phyloP scores from a whole-genome alignment of 2,329 filamentous ascomycete species.

The Aureobasidium subglaciale region DNA sequence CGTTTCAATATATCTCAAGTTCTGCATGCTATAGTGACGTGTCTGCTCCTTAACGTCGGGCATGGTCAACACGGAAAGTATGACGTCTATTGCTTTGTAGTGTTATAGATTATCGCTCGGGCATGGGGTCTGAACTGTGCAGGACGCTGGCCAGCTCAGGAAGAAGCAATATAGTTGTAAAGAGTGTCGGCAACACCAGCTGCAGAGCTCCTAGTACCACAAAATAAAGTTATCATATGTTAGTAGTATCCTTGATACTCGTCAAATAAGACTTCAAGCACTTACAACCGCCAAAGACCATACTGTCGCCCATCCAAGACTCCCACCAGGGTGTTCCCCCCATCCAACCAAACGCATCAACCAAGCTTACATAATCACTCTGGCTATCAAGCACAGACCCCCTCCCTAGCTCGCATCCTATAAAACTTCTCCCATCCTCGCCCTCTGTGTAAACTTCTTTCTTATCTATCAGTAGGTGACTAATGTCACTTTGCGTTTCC shows the following conservation, averaged over 20 bases:
- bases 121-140: too few relatives aligned
- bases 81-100: too few relatives aligned
- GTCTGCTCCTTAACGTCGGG: too few relatives aligned
- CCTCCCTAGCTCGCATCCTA: background rate
- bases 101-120: too few relatives aligned
- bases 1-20: too few relatives aligned
- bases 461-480: conserved; percentile 20
- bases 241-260: rapidly evolving
- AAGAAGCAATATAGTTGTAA: too few relatives aligned
- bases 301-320: background rate
- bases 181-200: background rate
- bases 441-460: conserved; percentile 13
- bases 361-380: background rate
- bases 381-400: background rate
- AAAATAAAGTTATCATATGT: background rate
- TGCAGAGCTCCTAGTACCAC: background rate
- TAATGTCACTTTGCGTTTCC: conserved; percentile 31
- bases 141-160: too few relatives aligned
- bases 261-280: too few relatives aligned
- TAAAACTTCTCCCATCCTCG: conserved; percentile 10
- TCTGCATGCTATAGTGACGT: too few relatives aligned
- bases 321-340: background rate
- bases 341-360: background rate
- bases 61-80: too few relatives aligned
- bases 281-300: background rate